A percentile compares a stretch with the other conserved stretches of the same genome.
Conservation (phyloP, 768 basidiomycete species). For the Agaricus subrufescens region DNA sequence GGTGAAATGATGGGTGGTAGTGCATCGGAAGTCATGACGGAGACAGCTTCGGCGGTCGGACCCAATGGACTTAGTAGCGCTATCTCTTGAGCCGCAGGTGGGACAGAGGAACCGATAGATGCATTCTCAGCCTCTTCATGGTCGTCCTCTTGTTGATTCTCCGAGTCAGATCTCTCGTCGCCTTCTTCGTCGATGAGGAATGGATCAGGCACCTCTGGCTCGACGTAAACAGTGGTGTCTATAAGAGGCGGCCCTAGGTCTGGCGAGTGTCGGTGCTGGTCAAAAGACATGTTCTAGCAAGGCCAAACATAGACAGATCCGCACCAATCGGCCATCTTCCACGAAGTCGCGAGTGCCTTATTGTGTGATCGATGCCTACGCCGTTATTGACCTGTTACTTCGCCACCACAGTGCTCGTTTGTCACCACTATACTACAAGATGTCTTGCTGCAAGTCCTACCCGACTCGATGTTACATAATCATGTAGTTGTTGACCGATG, state of each 20-base stretch:
- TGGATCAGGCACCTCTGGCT: slow-evolving; percentile 52
- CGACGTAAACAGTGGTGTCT: slow-evolving; percentile 23
- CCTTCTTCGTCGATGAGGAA: slow-evolving; percentile 59
- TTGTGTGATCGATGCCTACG: too few species aligned
- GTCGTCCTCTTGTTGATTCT: slow-evolving; percentile 17
- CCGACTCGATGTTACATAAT: too few species aligned
- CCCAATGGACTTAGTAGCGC: slow-evolving; percentile 25
- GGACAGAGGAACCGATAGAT: slow-evolving; percentile 24
- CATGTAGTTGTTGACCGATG: too few species aligned
- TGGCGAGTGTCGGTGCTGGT: too few species aligned
- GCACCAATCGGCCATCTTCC: too few species aligned
- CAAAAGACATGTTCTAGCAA: too few species aligned
- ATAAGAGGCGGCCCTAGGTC: neutral
- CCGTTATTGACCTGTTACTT: too few species aligned
- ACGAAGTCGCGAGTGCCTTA: too few species aligned
- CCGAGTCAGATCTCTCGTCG: slow-evolving; percentile 36
- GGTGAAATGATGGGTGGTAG: slow-evolving; percentile 11
- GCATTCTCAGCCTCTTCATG: slow-evolving; percentile 16
- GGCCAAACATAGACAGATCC: too few species aligned
- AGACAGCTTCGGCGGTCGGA: slow-evolving; percentile 17
- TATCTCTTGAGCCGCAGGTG: slow-evolving; percentile 34
- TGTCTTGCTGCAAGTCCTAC: too few species aligned
- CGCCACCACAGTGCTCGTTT: too few species aligned
- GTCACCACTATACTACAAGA: too few species aligned
- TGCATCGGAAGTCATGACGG: slow-evolving; percentile 14